Conservation (phyloP, 1,284 basidiomycete genomes). For the Pholiota adiposa region DNA sequence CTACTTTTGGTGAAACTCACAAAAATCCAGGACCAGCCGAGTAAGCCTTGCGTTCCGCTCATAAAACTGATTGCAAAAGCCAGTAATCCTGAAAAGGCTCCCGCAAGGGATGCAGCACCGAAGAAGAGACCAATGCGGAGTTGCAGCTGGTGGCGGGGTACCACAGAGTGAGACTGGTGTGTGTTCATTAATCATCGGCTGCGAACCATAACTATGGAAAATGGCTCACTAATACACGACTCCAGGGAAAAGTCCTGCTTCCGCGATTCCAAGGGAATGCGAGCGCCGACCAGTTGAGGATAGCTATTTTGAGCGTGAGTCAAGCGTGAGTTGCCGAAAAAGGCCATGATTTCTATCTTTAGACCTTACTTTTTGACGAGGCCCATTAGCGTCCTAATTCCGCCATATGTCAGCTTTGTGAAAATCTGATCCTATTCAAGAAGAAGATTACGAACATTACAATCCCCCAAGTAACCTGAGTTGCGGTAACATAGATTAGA, state of each 20-base stretch:
- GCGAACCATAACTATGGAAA: neutral
- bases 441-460: slow-evolving; percentile 42
- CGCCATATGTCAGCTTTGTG: slow-evolving; percentile 2
- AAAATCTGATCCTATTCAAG: neutral
- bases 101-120: slow-evolving; percentile 49
- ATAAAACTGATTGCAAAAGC: slow-evolving; percentile 52
- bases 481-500: slow-evolving; percentile 10
- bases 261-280: slow-evolving; percentile 65
- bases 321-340: neutral
- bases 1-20: slow-evolving; percentile 37
- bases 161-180: slow-evolving; percentile 48
- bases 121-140: slow-evolving; percentile 57
- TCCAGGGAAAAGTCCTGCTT: slow-evolving; percentile 73
- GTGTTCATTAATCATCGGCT: neutral
- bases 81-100: slow-evolving; percentile 51
- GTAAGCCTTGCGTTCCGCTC: slow-evolving; percentile 43
- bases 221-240: slow-evolving; percentile 58
- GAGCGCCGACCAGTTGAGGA: slow-evolving; percentile 61
- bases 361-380: slow-evolving; percentile 58
- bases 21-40: slow-evolving; percentile 58
- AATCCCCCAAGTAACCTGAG: slow-evolving; percentile 51
- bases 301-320: slow-evolving; percentile 43
- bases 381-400: slow-evolving; percentile 63
- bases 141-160: slow-evolving; percentile 56
- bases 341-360: neutral